Evolutionary conservation across 176 grass and related monocot genomes (phyloP).

Genomic region (Carex kokanica): DNA sequence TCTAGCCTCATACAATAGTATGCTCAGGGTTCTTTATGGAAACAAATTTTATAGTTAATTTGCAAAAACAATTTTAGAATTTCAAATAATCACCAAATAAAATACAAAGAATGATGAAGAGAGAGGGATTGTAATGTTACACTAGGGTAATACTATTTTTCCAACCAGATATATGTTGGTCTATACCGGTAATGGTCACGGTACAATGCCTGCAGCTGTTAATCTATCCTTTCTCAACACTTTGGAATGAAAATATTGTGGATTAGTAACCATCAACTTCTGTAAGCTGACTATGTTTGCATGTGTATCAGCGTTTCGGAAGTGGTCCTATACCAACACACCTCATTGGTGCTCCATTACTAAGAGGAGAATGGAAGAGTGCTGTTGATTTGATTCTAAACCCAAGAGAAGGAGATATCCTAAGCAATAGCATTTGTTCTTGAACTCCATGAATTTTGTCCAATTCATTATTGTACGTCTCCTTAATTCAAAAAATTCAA

Average conservation of each 20-base stretch:
- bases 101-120: neutral
- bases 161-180: neutral
- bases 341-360: constrained; percentile 74
- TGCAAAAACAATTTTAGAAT: neutral
- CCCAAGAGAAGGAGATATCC: constrained; percentile 99
- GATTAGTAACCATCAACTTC: neutral
- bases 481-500: constrained; percentile 58
- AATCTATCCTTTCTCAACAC: neutral
- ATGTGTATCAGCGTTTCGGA: constrained; percentile 72
- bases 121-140: neutral
- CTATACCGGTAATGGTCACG: neutral
- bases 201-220: neutral
- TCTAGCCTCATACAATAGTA: neutral
- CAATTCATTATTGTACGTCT: constrained; percentile 37
- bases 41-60: neutral
- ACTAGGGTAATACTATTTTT: neutral
- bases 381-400: constrained; percentile 87
- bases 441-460: constrained; percentile 18
- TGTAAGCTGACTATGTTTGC: constrained; percentile 32
- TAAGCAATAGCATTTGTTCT: constrained; percentile 36
- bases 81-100: constrained; percentile 3
- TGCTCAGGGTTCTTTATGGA: constrained; percentile 4
- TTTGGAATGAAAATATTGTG: neutral
- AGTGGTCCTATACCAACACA: constrained; percentile 97
- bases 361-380: constrained; percentile 93